Percentiles rank a stretch among this genome's conserved stretches.
Conservation (phyloP, 345 rosid species). For the Schrenkiella parvula region DNA sequence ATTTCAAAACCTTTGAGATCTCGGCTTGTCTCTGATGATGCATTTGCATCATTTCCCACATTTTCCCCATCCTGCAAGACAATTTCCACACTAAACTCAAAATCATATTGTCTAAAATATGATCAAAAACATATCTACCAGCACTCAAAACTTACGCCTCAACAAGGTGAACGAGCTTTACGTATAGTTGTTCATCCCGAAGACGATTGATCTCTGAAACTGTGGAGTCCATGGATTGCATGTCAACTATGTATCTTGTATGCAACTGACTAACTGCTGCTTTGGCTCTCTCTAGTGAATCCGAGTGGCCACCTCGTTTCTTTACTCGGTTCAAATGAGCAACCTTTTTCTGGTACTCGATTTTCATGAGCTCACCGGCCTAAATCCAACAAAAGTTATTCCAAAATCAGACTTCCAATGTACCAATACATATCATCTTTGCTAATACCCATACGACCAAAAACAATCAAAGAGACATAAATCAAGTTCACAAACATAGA, state of each 20-base stretch:
- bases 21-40: constrained; percentile 61
- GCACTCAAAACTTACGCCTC: constrained; percentile 57
- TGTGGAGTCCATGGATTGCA: constrained; percentile 99
- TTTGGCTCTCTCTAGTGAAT: constrained; percentile 79
- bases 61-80: constrained; percentile 70
- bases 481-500: constrained; percentile 1
- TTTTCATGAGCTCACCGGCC: constrained; percentile 93
- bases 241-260: constrained; percentile 95
- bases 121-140: neutral
- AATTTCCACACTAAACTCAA: neutral
- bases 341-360: constrained; percentile 85
- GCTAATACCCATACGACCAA: neutral
- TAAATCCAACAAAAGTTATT: constrained; percentile 38
- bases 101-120: neutral
- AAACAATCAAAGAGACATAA: neutral
- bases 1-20: constrained; percentile 37
- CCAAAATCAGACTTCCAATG: constrained; percentile 21
- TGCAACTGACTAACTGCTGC: constrained; percentile 91
- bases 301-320: constrained; percentile 65
- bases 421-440: neutral
- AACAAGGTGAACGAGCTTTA: constrained; percentile 79
- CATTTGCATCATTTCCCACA: constrained; percentile 77
- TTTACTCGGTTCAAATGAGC: constrained; percentile 61
- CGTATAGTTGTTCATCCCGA: constrained; percentile 81
- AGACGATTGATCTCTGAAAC: constrained; percentile 87